These are phyloP conservation scores for Venturia effusa DNA, from an alignment of 2,329 filamentous ascomycete genomes.

Conservation along the genomic window DNA sequence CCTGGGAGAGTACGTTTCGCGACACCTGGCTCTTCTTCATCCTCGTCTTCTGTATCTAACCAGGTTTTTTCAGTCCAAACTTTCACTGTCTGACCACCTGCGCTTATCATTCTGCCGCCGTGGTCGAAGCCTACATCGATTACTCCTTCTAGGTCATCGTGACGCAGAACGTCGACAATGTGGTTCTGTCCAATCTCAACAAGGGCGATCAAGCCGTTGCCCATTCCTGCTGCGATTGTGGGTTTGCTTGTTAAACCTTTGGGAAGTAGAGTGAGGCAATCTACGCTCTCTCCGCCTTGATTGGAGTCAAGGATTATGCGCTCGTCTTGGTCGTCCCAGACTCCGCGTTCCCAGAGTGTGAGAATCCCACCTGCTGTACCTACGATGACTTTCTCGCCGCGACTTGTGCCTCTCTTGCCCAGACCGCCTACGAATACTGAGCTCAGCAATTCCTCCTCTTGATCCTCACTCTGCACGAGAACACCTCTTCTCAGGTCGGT, in stretches of 20 bases:
- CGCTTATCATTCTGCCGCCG: constrained; percentile 76
- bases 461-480: constrained; percentile 80
- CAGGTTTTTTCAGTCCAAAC: constrained; percentile 67
- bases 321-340: constrained; percentile 93
- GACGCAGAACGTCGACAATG: constrained; percentile 55
- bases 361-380: constrained; percentile 72
- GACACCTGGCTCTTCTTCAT: constrained; percentile 34
- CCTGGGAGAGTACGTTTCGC: constrained; percentile 13
- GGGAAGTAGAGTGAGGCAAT: constrained; percentile 64
- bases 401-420: constrained; percentile 55
- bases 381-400: constrained; percentile 65
- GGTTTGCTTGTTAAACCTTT: constrained; percentile 54
- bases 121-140: constrained; percentile 75
- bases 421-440: constrained; percentile 68
- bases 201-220: constrained; percentile 68
- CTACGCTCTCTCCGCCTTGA: constrained; percentile 60
- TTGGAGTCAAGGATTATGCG: constrained; percentile 63
- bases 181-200: constrained; percentile 66
- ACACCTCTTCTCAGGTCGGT: constrained; percentile 83
- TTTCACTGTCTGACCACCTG: constrained; percentile 76
- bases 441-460: constrained; percentile 86
- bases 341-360: constrained; percentile 86
- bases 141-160: constrained; percentile 83
- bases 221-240: constrained; percentile 68
- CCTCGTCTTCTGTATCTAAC: constrained; percentile 15